Evolutionary conservation across 192 early-diverging fungal species (phyloP), one percentile per base, ranked within the genome.

Genomic region (Coemansia reversa): DNA sequence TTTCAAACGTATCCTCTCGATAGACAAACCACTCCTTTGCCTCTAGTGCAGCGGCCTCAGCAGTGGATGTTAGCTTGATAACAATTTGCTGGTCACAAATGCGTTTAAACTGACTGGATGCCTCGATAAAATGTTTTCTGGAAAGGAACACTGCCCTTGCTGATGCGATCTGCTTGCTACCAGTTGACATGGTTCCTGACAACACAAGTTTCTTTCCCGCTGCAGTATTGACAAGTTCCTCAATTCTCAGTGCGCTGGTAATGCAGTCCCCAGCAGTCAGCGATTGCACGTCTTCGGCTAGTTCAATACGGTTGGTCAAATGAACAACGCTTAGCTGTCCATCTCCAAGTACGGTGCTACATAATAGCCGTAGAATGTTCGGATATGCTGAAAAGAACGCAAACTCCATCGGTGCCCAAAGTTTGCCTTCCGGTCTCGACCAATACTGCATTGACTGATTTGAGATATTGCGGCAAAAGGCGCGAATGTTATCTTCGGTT

Each of bases 291-390:
- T 83, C 74, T 23, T 88, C 86, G 11, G 90, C 67, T 55, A 92
- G 80, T 54, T 86, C 78, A 75, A 92, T 91, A 20, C 85, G 88
- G 81, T 96, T 93, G 73, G 88, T 88, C 27, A 96, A 80, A 70
- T 96, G 95, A 19, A 98, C 93, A 12, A 95, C 76, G 24, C 77
- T 81, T 59, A 98, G 83, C 55, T 94, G 85, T 58, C 94, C 93
- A 51, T 90, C 90, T 60, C 93, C 91, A 65, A 96, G 90, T 22
- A 87, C 86, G 58, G 93, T 88, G 23, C 93, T 89, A 62, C 88
- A 84, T 49, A 96, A 87, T 2, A 93, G 85, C 58, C 87, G 87
- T 54, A 95, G 84, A 42, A 92, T 85, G 66, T 85, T 81, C 75
- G 87, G 85, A 81, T 89, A 91, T 1, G 84, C 89, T 23, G 89